phyloP scores from a whole-genome alignment of 345 rosid species.

The Limnanthes douglasii region DNA sequence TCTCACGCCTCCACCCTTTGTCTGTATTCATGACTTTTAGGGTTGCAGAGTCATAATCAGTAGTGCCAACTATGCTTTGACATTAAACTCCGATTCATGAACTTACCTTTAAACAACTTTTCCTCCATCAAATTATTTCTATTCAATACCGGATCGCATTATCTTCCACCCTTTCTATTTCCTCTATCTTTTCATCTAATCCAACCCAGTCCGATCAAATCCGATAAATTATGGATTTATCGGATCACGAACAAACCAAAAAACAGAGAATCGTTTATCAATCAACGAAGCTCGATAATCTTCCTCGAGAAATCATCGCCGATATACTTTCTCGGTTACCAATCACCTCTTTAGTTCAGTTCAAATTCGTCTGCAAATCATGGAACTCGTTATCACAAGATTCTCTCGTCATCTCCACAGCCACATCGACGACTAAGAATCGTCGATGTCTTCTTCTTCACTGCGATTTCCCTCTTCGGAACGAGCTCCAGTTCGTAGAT shows the following conservation, averaged over 20 bases:
- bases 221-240: slow-evolving; percentile 4
- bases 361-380: slow-evolving; percentile 34
- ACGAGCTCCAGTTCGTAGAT: slow-evolving; percentile 35
- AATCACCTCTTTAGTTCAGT: slow-evolving; percentile 30
- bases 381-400: slow-evolving; percentile 34
- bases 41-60: slow-evolving; percentile 6
- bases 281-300: slow-evolving; percentile 21
- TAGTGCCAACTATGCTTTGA: slow-evolving; percentile 6
- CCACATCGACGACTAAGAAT: slow-evolving; percentile 7
- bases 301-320: slow-evolving; percentile 40
- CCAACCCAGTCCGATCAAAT: slow-evolving; percentile 3
- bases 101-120: too few species aligned
- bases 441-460: slow-evolving; percentile 48
- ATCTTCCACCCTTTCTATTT: neutral
- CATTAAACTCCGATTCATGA: slow-evolving; percentile 12
- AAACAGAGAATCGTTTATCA: slow-evolving; percentile 5
- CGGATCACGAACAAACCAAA: slow-evolving; percentile 11
- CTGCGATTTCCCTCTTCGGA: slow-evolving; percentile 36
- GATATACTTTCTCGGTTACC: slow-evolving; percentile 61
- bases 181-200: neutral
- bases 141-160: too few species aligned
- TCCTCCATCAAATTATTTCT: too few species aligned
- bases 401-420: slow-evolving; percentile 15
- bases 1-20: too few species aligned
- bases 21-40: neutral